A percentile compares a stretch with the other conserved stretches of the same genome.
Conservation (phyloP, 768 basidiomycete genomes). For the Mycena haematopus region DNA sequence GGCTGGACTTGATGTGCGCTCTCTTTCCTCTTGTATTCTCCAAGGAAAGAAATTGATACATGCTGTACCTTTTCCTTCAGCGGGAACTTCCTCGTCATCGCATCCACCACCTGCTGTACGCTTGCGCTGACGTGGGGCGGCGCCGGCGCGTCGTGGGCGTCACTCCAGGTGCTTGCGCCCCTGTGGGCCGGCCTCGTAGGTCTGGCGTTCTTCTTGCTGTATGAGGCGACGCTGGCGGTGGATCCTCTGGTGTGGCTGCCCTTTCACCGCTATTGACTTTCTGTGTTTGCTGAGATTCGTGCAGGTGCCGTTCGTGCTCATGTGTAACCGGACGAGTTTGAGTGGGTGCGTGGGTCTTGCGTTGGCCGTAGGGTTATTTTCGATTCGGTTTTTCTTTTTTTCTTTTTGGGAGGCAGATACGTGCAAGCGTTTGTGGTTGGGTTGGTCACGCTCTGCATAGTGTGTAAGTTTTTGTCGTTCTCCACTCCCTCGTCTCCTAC, state of each 20-base stretch:
- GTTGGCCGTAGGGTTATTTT: background rate
- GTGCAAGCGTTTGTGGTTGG: slow-evolving; percentile 40
- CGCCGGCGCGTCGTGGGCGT: slow-evolving; percentile 46
- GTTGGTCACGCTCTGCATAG: slow-evolving; percentile 30
- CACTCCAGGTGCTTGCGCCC: slow-evolving; percentile 46
- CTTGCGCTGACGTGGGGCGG: slow-evolving; percentile 53
- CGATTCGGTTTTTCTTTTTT: background rate
- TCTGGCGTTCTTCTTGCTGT: slow-evolving; percentile 41
- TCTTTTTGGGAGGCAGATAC: too few species aligned
- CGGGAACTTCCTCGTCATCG: slow-evolving; percentile 43
- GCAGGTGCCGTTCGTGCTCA: slow-evolving; percentile 41
- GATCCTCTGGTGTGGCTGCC: slow-evolving; percentile 41
- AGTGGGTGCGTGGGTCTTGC: slow-evolving; percentile 22
- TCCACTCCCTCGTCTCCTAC: background rate
- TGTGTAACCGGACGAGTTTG: slow-evolving; percentile 39
- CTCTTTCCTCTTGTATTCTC: background rate
- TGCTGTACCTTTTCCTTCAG: slow-evolving; percentile 28
- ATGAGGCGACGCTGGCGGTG: slow-evolving; percentile 42
- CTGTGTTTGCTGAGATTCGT: background rate
- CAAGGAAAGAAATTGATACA: too few species aligned
- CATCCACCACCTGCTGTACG: slow-evolving; percentile 35
- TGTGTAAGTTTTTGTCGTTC: slow-evolving; percentile 28
- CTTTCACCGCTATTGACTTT: too few species aligned
- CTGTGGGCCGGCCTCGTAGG: slow-evolving; percentile 47
- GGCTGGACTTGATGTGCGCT: slow-evolving; percentile 46